Percentiles rank a stretch among this genome's conserved stretches.
Evolutionary conservation across 2,329 filamentous ascomycete species (phyloP).

Genomic region (Alternaria hordeiaustralica): DNA sequence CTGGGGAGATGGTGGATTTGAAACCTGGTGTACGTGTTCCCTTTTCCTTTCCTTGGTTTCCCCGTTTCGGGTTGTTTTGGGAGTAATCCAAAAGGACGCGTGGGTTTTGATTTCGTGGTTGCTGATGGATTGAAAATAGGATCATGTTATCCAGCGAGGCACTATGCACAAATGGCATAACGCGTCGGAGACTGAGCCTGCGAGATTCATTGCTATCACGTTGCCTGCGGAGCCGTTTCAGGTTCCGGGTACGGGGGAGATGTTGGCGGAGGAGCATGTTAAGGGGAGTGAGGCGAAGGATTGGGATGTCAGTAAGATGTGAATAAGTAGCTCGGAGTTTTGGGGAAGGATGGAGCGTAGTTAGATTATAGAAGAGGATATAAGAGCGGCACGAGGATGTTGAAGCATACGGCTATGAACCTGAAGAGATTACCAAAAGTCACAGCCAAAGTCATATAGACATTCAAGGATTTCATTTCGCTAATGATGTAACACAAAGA

Average conservation of each 20-base stretch:
- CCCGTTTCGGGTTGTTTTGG: not conserved
- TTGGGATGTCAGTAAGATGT: slow-evolving; percentile 9
- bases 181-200: slow-evolving; percentile 21
- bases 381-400: not conserved
- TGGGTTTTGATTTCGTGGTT: no score
- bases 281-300: slow-evolving; percentile 12
- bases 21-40: slow-evolving; percentile 13
- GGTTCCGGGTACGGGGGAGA: slow-evolving; percentile 27
- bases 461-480: slow-evolving; percentile 9
- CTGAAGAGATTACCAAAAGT: not conserved
- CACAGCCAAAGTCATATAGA: not conserved
- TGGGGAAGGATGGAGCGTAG: not conserved
- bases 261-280: slow-evolving; percentile 23
- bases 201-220: slow-evolving; percentile 28
- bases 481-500: slow-evolving; percentile 9
- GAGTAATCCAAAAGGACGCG: not conserved
- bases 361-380: not conserved
- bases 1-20: slow-evolving; percentile 19
- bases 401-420: not conserved
- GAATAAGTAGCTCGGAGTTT: not conserved
- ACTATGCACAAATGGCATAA: slow-evolving; percentile 34
- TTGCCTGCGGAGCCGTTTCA: slow-evolving; percentile 30
- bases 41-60: not conserved
- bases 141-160: slow-evolving; percentile 31
- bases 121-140: not conserved